Evolutionary conservation across 1,284 basidiomycete species (phyloP), one percentile per base, ranked within the genome.

Genomic region (Sporisorium graminicola): DNA sequence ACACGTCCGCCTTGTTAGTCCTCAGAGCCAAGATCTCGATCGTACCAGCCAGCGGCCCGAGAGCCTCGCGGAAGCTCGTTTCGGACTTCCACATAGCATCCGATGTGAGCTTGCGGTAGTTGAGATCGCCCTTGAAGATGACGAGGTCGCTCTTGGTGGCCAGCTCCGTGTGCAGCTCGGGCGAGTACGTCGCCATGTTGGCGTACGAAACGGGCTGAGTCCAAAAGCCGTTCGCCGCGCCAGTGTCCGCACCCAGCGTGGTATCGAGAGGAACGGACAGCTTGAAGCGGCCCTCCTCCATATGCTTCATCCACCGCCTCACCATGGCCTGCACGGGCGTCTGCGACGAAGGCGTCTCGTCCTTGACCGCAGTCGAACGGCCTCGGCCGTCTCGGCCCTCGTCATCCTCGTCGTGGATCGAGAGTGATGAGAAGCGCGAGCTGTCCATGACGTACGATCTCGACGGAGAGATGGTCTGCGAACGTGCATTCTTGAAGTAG

Each of bases 41-140:
- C 9, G 91, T 88, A 2, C 94, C 93, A 0, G 90, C 90, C 8
- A 78, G 73, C 60, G 80, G 83, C 90, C 95, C 95, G 12, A 98
- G 86, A 0, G 94, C 94, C 9, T 89, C 87, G 33, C 89, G 87
- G 86, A 98, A 95, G 0, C 92, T 87, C 0, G 94, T 95, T 46
- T 90, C 91, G 0, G 91, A 89, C 0, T 93, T 92, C 96, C 96
- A 99, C 78, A 89, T 88, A 18, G 94, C 89, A 85, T 99, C 96
- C 12, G 93, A 93, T 0, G 94, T 93, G 29, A 99, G 89, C 83
- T 94, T 97, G 69, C 74, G 62, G 71, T 64, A 72, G 75, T 83
- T 83, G 50, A 97, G 87, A 87, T 97, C 95, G 18, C 95, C 95
- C 90, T 98, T 99, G 88, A 98, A 97, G 65, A 99, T 90, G 6